Percentiles rank a stretch among this genome's conserved stretches.
phyloP scores from a whole-genome alignment of 2,329 filamentous ascomycete genomes.

The Ophiostoma australiae region DNA sequence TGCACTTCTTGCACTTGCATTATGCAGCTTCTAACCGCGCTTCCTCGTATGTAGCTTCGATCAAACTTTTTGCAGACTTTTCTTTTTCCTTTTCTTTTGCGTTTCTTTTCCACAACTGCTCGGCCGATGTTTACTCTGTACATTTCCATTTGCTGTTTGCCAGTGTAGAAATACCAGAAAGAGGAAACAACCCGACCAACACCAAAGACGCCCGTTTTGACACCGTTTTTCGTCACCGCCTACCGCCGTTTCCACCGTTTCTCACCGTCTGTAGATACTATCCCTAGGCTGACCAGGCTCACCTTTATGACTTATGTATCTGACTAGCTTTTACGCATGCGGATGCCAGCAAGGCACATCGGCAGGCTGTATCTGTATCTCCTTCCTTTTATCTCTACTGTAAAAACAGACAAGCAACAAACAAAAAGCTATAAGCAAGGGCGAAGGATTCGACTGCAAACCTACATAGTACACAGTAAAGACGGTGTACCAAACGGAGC shows the following conservation, averaged over 20 bases:
- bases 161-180: not conserved
- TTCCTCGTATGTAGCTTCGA: not conserved
- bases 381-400: too few relatives aligned
- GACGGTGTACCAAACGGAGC: not conserved
- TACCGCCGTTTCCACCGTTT: not conserved
- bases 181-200: not conserved
- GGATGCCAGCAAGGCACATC: not conserved
- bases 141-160: not conserved
- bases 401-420: not conserved
- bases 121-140: not conserved
- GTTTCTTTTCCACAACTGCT: not conserved
- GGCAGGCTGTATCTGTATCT: not conserved
- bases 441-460: not conserved
- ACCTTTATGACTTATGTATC: not conserved
- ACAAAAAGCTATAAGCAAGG: not conserved
- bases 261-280: not conserved
- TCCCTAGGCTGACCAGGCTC: not conserved
- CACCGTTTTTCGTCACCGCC: not conserved
- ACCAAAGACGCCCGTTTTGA: not conserved
- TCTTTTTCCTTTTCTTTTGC: slow-evolving; percentile 1
- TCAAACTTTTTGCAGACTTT: slow-evolving; percentile 14
- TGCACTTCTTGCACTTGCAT: not conserved
- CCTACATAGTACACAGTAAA: not conserved
- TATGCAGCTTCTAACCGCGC: slow-evolving; percentile 2
- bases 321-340: not conserved